Percentiles rank a stretch among this genome's conserved stretches.
These are phyloP conservation scores for Aureoboletus auriporus DNA, from an alignment of 768 basidiomycete species.

Conservation along the genomic window DNA sequence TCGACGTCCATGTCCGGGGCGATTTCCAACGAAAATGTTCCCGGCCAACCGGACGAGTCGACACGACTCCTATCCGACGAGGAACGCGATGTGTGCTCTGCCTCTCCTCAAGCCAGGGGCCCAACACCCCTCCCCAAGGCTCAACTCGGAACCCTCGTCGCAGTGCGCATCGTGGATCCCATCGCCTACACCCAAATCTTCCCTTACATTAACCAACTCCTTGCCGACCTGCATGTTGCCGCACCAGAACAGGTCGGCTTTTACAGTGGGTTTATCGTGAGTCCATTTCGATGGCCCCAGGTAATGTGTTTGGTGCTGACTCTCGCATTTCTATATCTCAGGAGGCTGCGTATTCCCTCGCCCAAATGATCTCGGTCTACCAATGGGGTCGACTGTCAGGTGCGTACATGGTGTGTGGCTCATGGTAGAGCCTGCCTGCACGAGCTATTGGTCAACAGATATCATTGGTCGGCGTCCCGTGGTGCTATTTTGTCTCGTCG, in stretches of 20 bases:
- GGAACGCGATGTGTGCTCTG: neutral
- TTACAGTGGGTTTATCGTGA: constrained; percentile 61
- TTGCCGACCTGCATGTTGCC: constrained; percentile 48
- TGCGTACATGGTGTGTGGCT: neutral
- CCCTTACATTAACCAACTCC: constrained; percentile 66
- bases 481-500: constrained; percentile 24
- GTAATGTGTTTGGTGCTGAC: neutral
- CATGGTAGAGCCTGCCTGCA: no score
- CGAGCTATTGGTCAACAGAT: constrained; percentile 34
- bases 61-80: constrained; percentile 11
- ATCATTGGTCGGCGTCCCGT: constrained; percentile 58
- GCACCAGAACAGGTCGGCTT: constrained; percentile 57
- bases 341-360: constrained; percentile 62
- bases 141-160: constrained; percentile 40
- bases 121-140: constrained; percentile 36
- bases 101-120: neutral
- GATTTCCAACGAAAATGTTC: neutral
- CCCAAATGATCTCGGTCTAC: constrained; percentile 57
- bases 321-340: constrained; percentile 15
- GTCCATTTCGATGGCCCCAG: neutral
- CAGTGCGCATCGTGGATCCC: constrained; percentile 53
- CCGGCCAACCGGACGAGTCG: constrained; percentile 4
- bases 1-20: neutral
- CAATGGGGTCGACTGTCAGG: constrained; percentile 60
- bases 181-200: constrained; percentile 59